These are phyloP conservation scores for Primulina huaijiensis DNA, from an alignment of 257 asterid species.

Conservation along the genomic window DNA sequence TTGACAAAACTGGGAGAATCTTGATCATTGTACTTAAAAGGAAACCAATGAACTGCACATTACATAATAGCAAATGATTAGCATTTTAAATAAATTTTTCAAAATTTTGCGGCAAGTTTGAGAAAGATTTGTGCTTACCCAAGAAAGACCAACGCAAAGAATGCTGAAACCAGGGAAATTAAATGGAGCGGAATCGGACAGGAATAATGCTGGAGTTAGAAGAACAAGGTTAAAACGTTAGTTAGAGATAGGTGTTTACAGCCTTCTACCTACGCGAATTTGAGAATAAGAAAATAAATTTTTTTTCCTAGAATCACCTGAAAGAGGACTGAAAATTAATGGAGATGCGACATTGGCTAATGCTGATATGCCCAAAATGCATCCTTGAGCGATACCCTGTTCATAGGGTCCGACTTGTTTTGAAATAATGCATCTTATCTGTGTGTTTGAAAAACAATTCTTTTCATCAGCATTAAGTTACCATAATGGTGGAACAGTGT, in stretches of 20 bases:
- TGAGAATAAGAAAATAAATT: not conserved
- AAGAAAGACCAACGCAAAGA: slow-evolving; percentile 67
- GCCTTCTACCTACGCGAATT: not conserved
- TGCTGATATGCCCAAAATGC: slow-evolving; percentile 63
- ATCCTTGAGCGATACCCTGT: slow-evolving; percentile 63
- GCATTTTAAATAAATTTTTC: not conserved
- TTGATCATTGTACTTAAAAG: slow-evolving; percentile 34
- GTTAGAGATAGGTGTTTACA: slow-evolving; percentile 7
- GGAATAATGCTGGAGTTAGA: slow-evolving; percentile 52
- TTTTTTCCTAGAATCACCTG: slow-evolving; percentile 39
- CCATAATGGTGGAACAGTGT: not conserved
- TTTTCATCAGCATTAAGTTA: not conserved
- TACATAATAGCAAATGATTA: not conserved
- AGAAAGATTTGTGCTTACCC: slow-evolving; percentile 39
- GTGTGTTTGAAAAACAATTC: slow-evolving; percentile 21
- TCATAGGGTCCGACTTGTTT: slow-evolving; percentile 73
- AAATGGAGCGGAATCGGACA: slow-evolving; percentile 71
- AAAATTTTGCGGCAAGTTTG: not conserved
- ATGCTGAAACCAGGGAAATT: slow-evolving; percentile 85
- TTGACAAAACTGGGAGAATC: slow-evolving; percentile 28
- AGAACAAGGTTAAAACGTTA: not conserved
- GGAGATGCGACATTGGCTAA: slow-evolving; percentile 69
- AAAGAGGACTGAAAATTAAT: slow-evolving; percentile 69
- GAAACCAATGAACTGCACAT: slow-evolving; percentile 37
- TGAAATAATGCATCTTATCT: slow-evolving; percentile 83